Evolutionary conservation across 805 yeast species (phyloP).

Genomic region (Metschnikowia drakensbergensis): DNA sequence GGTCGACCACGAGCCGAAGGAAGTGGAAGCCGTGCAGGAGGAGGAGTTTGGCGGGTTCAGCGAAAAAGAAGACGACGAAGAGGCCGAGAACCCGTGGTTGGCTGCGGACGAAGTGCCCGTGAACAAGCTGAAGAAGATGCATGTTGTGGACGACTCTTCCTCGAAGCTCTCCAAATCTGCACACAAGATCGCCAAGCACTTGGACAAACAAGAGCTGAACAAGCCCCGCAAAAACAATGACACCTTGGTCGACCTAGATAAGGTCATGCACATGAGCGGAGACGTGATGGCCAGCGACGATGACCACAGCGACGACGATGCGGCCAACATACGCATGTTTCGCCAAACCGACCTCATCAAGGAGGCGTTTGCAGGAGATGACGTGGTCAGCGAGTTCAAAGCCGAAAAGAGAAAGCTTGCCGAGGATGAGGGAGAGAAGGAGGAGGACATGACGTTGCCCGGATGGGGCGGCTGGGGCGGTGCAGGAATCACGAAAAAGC

Average conservation of each 20-base stretch:
- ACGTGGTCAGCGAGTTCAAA: constrained; percentile 78
- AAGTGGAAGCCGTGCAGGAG: constrained; percentile 3
- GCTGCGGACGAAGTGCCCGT: constrained; percentile 13
- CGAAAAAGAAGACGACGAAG: constrained; percentile 13
- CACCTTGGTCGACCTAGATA: constrained; percentile 45
- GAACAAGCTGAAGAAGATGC: constrained; percentile 30
- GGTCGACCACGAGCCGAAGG: not conserved
- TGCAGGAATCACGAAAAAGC: constrained; percentile 32
- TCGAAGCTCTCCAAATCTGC: constrained; percentile 38
- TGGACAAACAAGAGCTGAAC: constrained; percentile 31
- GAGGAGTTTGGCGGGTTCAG: constrained; percentile 15
- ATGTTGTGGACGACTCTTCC: constrained; percentile 33
- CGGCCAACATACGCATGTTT: constrained; percentile 50
- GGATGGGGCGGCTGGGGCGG: constrained; percentile 99
- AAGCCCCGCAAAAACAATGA: constrained; percentile 31
- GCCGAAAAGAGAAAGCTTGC: constrained; percentile 66
- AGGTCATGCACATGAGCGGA: constrained; percentile 53
- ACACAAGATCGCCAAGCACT: constrained; percentile 33
- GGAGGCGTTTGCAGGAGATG: constrained; percentile 97
- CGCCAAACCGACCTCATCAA: constrained; percentile 77
- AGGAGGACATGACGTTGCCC: constrained; percentile 80
- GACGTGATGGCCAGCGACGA: constrained; percentile 28
- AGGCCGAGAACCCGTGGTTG: constrained; percentile 39
- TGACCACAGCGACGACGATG: constrained; percentile 28
- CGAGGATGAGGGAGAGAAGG: constrained; percentile 81